phyloP scores from a whole-genome alignment of 2,329 filamentous ascomycete genomes.

The Ceratocystis papillata region DNA sequence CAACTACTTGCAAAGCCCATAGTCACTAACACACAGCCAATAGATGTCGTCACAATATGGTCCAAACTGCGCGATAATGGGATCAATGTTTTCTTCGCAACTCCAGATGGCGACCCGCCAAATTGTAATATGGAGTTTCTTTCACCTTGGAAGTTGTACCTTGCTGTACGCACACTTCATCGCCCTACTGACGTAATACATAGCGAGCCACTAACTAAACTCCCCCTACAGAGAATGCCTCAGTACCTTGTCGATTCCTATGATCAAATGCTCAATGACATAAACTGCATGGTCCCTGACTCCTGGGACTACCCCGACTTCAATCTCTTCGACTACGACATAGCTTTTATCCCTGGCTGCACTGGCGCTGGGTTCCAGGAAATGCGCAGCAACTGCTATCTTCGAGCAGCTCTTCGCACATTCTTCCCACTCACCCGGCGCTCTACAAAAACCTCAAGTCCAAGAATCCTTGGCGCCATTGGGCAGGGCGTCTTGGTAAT shows the following conservation, averaged over 20 bases:
- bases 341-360: constrained; percentile 19
- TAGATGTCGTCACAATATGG: constrained; percentile 21
- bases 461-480: constrained; percentile 18
- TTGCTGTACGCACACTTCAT: constrained; percentile 12
- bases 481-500: constrained; percentile 22
- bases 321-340: constrained; percentile 16
- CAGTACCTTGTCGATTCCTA: constrained; percentile 20
- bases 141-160: constrained; percentile 18
- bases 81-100: constrained; percentile 21
- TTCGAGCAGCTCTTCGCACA: constrained; percentile 10
- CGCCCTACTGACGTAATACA: background rate
- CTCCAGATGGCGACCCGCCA: constrained; percentile 14
- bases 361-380: constrained; percentile 18
- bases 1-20: background rate
- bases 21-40: background rate
- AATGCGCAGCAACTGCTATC: constrained; percentile 17
- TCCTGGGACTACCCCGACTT: constrained; percentile 18
- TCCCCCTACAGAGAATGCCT: constrained; percentile 16
- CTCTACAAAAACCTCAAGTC: constrained; percentile 10
- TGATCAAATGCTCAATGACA: constrained; percentile 16
- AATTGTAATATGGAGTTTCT: constrained; percentile 19
- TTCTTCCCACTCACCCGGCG: constrained; percentile 19
- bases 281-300: constrained; percentile 16
- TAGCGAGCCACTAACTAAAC: background rate
- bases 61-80: constrained; percentile 19